Evolutionary conservation across 2,329 filamentous ascomycete species (phyloP).

Genomic region (Incumbomyces delicatus): DNA sequence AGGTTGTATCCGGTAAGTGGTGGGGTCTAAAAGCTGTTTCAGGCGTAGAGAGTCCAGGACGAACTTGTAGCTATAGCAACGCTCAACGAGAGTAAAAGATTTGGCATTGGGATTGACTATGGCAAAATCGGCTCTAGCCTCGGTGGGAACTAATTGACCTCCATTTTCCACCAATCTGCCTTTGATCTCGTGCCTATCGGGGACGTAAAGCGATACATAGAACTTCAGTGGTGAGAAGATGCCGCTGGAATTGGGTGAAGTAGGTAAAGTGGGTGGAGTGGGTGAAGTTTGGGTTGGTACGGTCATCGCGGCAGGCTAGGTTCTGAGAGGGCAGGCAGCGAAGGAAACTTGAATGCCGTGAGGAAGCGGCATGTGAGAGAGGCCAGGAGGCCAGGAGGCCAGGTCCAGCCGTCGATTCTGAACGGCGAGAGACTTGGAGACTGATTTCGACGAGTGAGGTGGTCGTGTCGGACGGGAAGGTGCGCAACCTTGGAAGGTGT

Average conservation of each 20-base stretch:
- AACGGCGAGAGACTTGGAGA: no score
- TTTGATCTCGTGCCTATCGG: constrained; percentile 37
- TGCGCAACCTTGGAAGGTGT: no score
- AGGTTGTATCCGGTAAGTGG: constrained; percentile 39
- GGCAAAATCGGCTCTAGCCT: constrained; percentile 47
- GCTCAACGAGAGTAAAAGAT: constrained; percentile 27
- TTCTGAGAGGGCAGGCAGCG: no score
- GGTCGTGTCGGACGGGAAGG: no score
- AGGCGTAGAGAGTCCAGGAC: constrained; percentile 45
- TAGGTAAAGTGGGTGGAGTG: no score
- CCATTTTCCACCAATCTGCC: constrained; percentile 38
- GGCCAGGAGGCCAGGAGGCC: no score
- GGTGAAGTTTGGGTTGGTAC: no score
- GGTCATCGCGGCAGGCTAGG: no score
- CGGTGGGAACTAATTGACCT: constrained; percentile 42
- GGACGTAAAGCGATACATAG: constrained; percentile 48
- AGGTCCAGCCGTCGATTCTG: no score
- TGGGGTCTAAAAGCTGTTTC: constrained; percentile 39
- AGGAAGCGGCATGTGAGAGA: no score
- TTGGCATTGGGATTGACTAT: constrained; percentile 49
- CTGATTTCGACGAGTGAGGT: no score
- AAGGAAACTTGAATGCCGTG: no score
- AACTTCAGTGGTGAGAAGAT: constrained; percentile 49
- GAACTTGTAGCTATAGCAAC: constrained; percentile 49
- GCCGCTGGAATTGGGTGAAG: neutral